Conservation (phyloP, 805 yeast genomes). For the Wickerhamomyces kurtzmanii region DNA sequence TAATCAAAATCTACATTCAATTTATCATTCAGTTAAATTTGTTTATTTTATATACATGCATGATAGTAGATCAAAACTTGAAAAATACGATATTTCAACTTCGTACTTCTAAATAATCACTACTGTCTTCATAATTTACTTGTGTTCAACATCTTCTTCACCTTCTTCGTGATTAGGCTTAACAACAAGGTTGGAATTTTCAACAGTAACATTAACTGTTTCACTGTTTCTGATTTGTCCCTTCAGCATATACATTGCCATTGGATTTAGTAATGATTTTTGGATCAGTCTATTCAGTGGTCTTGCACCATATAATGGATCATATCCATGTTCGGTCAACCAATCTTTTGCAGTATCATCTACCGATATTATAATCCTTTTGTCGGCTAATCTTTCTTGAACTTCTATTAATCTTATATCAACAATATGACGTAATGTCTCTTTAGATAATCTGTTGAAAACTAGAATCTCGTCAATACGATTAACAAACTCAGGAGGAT, state of each 20-base stretch:
- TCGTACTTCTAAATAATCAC: no score
- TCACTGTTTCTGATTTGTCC: constrained; percentile 65
- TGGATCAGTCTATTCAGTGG: constrained; percentile 89
- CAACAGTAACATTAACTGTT: constrained; percentile 38
- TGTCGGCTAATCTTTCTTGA: constrained; percentile 65
- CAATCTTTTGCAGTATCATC: constrained; percentile 61
- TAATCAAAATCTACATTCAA: neutral
- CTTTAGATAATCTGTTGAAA: constrained; percentile 79
- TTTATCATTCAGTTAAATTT: neutral
- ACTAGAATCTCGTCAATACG: constrained; percentile 91
- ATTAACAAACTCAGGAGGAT: constrained; percentile 94
- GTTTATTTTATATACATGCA: no score
- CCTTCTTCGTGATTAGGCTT: constrained; percentile 34
- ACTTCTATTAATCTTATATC: constrained; percentile 80
- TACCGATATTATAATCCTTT: constrained; percentile 57
- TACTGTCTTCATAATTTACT: constrained; percentile 3
- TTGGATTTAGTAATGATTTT: constrained; percentile 74
- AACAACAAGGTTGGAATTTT: constrained; percentile 32
- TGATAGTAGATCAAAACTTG: no score
- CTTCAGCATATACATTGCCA: constrained; percentile 70
- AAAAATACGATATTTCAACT: no score
- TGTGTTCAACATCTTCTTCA: constrained; percentile 12
- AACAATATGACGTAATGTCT: constrained; percentile 68
- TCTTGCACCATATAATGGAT: constrained; percentile 89
- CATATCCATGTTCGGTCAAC: constrained; percentile 83